Base-by-base conservation (phyloP, 106 monocot genomes). In the Dendrobium huoshanense region DNA sequence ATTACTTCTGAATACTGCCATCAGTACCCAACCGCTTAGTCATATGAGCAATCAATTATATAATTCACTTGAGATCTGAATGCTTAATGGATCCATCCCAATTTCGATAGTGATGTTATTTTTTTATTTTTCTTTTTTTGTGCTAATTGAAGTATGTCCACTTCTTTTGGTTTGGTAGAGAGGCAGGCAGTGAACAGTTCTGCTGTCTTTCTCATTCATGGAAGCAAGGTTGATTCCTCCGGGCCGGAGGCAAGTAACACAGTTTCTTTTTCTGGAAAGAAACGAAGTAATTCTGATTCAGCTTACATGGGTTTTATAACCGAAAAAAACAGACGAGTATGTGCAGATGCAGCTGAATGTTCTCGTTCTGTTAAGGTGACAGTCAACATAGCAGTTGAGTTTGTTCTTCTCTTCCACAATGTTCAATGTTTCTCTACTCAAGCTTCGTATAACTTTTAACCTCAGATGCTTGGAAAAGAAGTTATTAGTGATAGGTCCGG, bases 201-300 rank as follows among this genome's bases (percentile, higher is more conserved):
- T 83, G 90, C 87, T 79, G 82, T 79, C 79, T 82, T 85, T 81
- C 81, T 85, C 87, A 87, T 85, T 85, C 81, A 85, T 85, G 85
- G 79, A 85, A 81, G 80, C 80, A 87, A 85, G 85, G 79, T 73
- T 86, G 70, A 72, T 61, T 67, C 78, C 6, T 72, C 75, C 72
- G 82, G 84, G 77, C 68, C 48, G 27, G 83, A 86, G 74, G 27
- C 73, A 48, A 73, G 82, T 73, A 82, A 82, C 64, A 44, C 79
- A 58, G 56, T 84, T 59, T 77, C 85, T 78, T 48, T 84, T 59
- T 77, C 85, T 78, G 89, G 91, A 78, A 89, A 80, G 48, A 94
- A 94, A 82, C 87, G 94, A 79, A 86, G 83, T 81, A 83, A 78
- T 78, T 89, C 87, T 9, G 92, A 89, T 80, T 91, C 86, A 67